Evolutionary conservation across 176 grass and related monocot genomes (phyloP), one percentile per base, ranked within the genome.

Genomic region (Rhynchospora pubera): DNA sequence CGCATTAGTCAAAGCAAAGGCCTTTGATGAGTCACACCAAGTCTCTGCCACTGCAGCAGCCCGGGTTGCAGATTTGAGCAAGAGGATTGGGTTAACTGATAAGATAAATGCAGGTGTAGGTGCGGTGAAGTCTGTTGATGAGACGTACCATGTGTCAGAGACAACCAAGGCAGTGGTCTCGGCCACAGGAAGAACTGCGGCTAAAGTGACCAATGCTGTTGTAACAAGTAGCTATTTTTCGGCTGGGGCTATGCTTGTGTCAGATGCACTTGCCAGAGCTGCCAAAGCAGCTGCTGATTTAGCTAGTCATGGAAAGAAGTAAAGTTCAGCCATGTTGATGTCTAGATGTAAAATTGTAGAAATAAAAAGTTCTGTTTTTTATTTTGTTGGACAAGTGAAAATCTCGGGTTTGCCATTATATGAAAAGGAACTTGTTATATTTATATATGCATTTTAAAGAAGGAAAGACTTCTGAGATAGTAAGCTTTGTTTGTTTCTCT

Each of bases 141-240:
- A 99, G 43, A 88, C 88, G 7, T 95, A 95, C 83, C 82, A 51
- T 1, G 87, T 99, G 42, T 86, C 68, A 0, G 84, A 88, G 79
- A 90, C 96, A 1, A 99, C 91, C 39, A 99, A 83, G 81, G 86
- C 92, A 0, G 92, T 99, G 11, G 87, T 85, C 3, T 85, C 82
- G 9, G 87, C 84, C 9, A 95, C 96, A 0, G 76, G 91, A 57
- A 91, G 85, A 89, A 91, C 92, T 4, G 91, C 96, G 21, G 76
- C 24, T 16, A 93, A 84, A 59, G 87, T 90, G 56, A 60, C 70
- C 9, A 91, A 91, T 81, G 39, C 79, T 66, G 88, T 99, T 24
- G 87, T 99, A 14, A 95, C 47, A 77, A 99, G 96, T 86, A 95
- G 92, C 85, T 99, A 99, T 62, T 99, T 93, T 84, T 93, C 91